phyloP scores from a whole-genome alignment of 1,139 yeast species.

The Yarrowia galli region DNA sequence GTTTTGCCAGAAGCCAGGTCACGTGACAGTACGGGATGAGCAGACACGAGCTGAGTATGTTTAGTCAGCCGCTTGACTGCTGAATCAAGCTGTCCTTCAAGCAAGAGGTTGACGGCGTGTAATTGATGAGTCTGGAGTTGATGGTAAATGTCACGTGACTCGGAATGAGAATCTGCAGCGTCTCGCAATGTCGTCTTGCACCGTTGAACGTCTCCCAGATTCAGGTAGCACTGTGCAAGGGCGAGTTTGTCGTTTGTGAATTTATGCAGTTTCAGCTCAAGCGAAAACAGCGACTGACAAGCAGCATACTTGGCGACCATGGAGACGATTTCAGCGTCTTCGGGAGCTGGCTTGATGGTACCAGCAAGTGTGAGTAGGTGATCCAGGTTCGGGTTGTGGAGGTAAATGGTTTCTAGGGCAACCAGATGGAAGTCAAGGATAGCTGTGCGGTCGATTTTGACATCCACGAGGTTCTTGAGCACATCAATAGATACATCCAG shows the following conservation, averaged over 20 bases:
- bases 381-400: not conserved
- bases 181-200: not conserved
- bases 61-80: conserved; percentile 5
- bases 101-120: not conserved
- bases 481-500: not conserved
- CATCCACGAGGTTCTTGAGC: not conserved
- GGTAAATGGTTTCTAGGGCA: conserved; percentile 9
- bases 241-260: not conserved
- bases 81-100: conserved; percentile 8
- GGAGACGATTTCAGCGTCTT: not conserved
- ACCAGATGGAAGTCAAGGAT: conserved; percentile 8
- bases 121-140: not conserved
- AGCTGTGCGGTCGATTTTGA: not conserved
- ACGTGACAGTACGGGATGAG: conserved; percentile 4
- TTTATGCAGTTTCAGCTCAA: conserved; percentile 18
- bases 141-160: not conserved
- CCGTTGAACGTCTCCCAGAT: conserved; percentile 22
- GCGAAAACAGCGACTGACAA: not conserved
- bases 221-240: conserved; percentile 24
- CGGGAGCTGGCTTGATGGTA: not conserved
- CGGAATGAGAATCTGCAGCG: not conserved
- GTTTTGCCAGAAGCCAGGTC: conserved; percentile 5
- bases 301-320: not conserved
- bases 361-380: not conserved
- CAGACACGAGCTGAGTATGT: conserved; percentile 3